Percentiles rank a stretch among this genome's conserved stretches.
Conservation (phyloP, 768 basidiomycete species). For the Suillus ampliporus region DNA sequence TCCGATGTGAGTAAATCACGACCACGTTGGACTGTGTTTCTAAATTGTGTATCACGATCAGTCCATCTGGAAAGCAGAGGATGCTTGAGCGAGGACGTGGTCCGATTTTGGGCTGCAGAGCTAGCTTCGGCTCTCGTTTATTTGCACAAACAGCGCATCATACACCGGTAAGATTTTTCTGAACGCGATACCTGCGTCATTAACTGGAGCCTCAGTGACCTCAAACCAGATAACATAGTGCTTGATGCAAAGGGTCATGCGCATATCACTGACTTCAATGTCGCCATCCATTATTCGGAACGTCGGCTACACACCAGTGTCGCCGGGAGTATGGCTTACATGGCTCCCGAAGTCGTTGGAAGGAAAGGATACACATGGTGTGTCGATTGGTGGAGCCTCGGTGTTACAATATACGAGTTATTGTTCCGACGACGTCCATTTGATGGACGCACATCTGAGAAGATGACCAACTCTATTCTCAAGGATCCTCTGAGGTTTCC, state of each 20-base stretch:
- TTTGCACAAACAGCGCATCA: conserved; percentile 89
- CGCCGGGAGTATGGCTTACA: conserved; percentile 99
- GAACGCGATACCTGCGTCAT: conserved; percentile 3
- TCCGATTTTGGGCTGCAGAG: conserved; percentile 91
- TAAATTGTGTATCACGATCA: conserved; percentile 34
- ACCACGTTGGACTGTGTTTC: conserved; percentile 2
- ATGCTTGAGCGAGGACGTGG: conserved; percentile 69
- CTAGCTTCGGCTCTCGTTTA: conserved; percentile 85
- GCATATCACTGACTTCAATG: conserved; percentile 98
- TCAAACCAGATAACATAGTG: conserved; percentile 98
- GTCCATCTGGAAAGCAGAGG: conserved; percentile 84
- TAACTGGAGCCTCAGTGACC: conserved; percentile 59
- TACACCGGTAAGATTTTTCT: conserved; percentile 76
- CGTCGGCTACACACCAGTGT: conserved; percentile 88
- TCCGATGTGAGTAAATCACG: conserved; percentile 72
- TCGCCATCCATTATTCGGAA: conserved; percentile 97
- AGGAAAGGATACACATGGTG: conserved; percentile 93
- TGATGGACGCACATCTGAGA: conserved; percentile 87
- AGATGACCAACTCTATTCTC: conserved; percentile 85
- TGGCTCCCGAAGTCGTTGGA: conserved; percentile 96
- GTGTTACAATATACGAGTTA: conserved; percentile 90
- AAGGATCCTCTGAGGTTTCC: conserved; percentile 83
- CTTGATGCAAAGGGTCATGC: conserved; percentile 94
- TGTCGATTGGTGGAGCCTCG: conserved; percentile 96
- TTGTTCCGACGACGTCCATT: conserved; percentile 85